Evolutionary conservation across 495 filamentous ascomycete genomes (phyloP), one percentile per base, ranked within the genome.

Genomic region (Parmelia sp.): DNA sequence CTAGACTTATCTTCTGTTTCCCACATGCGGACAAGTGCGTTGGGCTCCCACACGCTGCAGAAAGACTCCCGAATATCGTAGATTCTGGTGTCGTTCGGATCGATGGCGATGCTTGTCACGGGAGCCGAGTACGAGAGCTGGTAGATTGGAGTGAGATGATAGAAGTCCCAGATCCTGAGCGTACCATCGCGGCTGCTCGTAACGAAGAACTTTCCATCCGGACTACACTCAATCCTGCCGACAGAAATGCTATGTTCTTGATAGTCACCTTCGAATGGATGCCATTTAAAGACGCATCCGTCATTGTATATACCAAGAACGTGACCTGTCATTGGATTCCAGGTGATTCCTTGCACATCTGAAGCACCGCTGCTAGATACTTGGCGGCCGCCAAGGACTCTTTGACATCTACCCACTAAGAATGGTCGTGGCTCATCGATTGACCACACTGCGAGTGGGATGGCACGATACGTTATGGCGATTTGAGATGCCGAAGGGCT

Each of bases 11-110:
- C 60, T 35, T 67, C 65, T 1, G 59, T 53, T 36, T 68, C 66
- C 8, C 53, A 61, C n/a, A 65, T 51, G 27, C 65, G 65, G 33
- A 71, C 55, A 14, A 71, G 61, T 31, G 63, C 51, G 33, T 71
- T 65, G 23, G 72, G 72, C 62, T 74, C 71, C 72, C 72, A 74
- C n/a, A 70, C 59, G 40, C 72, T 72, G 57, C 69, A 66, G 19
- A 65, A 58, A 0, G 58, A 57, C 1, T 64, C 72, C 10, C 69
- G 63, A 19, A 70, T 66, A 57, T 72, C 72, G 40, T 74, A 74
- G 36, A 74, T 60, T n/a, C 69, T 66, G 25, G 61, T 57, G 19
- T 45, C 64, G 31, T 72, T 71, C 33, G 70, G 66, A 55, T 65
- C 68, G 55, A 74, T 68, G 17, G 67, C 56, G 7, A 74, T 58